Evolutionary conservation across 768 basidiomycete species (phyloP).

Genomic region (Mycena chlorophos): DNA sequence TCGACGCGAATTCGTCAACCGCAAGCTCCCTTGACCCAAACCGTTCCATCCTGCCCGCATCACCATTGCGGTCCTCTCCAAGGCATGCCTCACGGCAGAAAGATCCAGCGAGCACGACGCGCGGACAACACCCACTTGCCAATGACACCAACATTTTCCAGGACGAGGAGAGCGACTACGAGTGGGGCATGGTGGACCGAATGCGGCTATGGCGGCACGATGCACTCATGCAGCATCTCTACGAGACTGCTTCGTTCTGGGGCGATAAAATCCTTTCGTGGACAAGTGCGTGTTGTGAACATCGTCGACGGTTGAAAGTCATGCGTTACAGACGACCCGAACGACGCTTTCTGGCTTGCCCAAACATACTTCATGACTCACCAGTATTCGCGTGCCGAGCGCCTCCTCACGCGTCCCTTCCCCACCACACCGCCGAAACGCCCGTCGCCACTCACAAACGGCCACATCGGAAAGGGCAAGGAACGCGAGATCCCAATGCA

Average conservation of each 20-base stretch:
- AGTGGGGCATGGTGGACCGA: constrained; percentile 89
- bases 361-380: constrained; percentile 96
- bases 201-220: constrained; percentile 98
- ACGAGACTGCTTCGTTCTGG: constrained; percentile 97
- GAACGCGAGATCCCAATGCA: constrained; percentile 53
- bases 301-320: constrained; percentile 6
- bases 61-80: constrained; percentile 70
- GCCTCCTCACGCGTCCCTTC: constrained; percentile 86
- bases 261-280: constrained; percentile 95
- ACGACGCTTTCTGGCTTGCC: constrained; percentile 99
- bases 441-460: constrained; percentile 40
- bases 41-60: constrained; percentile 72
- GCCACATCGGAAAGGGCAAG: constrained; percentile 60
- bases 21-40: constrained; percentile 70
- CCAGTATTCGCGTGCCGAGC: constrained; percentile 92
- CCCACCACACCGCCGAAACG: constrained; percentile 50
- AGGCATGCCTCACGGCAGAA: constrained; percentile 56
- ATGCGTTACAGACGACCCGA: constrained; percentile 74
- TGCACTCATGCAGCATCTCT: constrained; percentile 97
- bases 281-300: constrained; percentile 69
- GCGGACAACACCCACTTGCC: constrained; percentile 68
- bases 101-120: constrained; percentile 46
- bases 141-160: constrained; percentile 77
- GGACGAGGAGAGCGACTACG: constrained; percentile 58
- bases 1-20: constrained; percentile 63